These are phyloP conservation scores for Seiridium unicorne DNA, from an alignment of 2,329 filamentous ascomycete species.

Conservation along the genomic window DNA sequence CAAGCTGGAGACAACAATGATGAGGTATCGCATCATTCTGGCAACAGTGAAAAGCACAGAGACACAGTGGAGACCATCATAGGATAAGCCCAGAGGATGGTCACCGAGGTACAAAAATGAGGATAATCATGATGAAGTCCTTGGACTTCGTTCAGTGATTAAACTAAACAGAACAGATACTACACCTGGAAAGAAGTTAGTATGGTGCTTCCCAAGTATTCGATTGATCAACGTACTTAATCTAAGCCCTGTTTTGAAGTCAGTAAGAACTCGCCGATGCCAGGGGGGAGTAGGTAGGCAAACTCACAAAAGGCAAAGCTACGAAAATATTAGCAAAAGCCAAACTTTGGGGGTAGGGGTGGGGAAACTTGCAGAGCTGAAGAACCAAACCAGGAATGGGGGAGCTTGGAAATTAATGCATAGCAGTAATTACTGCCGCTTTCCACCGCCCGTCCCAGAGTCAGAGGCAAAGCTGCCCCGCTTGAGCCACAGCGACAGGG, in stretches of 20 bases:
- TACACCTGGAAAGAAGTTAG: slow-evolving; percentile 79
- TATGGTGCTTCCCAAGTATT: not conserved
- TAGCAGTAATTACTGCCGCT: not conserved
- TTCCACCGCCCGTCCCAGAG: not conserved
- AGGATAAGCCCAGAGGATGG: slow-evolving; percentile 67
- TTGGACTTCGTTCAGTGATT: slow-evolving; percentile 56
- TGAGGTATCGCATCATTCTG: slow-evolving; percentile 61
- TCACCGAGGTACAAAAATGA: slow-evolving; percentile 62
- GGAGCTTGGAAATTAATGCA: too few species aligned
- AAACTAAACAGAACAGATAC: slow-evolving; percentile 97
- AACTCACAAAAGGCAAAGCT: not conserved
- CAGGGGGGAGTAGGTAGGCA: too few species aligned
- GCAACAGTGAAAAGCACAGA: slow-evolving; percentile 70
- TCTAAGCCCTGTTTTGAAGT: not conserved
- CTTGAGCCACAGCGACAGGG: not conserved
- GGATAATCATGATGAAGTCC: slow-evolving; percentile 73
- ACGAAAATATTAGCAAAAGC: not conserved
- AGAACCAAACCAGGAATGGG: not conserved
- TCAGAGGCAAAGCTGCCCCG: not conserved
- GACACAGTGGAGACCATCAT: slow-evolving; percentile 65
- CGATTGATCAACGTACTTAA: not conserved
- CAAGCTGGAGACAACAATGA: slow-evolving; percentile 55
- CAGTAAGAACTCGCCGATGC: not conserved
- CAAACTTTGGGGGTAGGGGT: not conserved
- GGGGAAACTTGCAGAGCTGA: not conserved